Conservation (phyloP, 2,329 filamentous ascomycete species). For the Fusarium sarcochroum region DNA sequence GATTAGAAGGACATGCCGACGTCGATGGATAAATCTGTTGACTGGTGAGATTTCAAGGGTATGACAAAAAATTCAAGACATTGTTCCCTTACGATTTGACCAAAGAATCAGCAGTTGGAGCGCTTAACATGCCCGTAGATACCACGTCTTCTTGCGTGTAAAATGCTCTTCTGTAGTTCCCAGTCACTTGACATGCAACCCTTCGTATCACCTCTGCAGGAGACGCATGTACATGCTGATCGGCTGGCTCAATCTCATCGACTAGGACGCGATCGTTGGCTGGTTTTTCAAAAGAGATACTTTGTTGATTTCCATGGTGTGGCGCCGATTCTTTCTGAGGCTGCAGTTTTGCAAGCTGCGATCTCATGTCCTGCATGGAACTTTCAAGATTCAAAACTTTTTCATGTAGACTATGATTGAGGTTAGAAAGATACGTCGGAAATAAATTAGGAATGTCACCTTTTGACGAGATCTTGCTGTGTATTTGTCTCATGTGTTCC, state of each 20-base stretch:
- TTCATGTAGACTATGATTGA: conserved; percentile 11
- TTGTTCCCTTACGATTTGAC: conserved; percentile 21
- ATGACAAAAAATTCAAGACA: rapidly evolving
- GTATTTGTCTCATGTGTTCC: not conserved
- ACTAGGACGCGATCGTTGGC: not conserved
- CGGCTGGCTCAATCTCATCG: conserved; percentile 21
- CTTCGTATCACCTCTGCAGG: conserved; percentile 34
- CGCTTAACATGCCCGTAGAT: conserved; percentile 20
- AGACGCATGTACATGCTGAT: conserved; percentile 25
- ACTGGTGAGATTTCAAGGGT: not conserved
- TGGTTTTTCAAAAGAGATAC: not conserved
- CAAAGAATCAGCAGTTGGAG: conserved; percentile 18
- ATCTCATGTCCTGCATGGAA: conserved; percentile 25
- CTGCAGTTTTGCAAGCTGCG: conserved; percentile 11
- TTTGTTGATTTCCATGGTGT: not conserved
- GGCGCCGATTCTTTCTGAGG: not conserved
- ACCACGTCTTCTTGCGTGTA: conserved; percentile 28
- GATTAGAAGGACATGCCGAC: conserved; percentile 29
- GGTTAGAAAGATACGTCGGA: not conserved
- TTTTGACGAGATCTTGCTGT: conserved; percentile 22
- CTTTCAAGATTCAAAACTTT: conserved; percentile 28
- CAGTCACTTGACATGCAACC: conserved; percentile 27
- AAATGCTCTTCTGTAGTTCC: conserved; percentile 27
- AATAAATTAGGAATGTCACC: not conserved
- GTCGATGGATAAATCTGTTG: conserved; percentile 26